A percentile compares a stretch with the other conserved stretches of the same genome.
Conservation (phyloP, 805 yeast species). For the Hagleromyces aurorensis region DNA sequence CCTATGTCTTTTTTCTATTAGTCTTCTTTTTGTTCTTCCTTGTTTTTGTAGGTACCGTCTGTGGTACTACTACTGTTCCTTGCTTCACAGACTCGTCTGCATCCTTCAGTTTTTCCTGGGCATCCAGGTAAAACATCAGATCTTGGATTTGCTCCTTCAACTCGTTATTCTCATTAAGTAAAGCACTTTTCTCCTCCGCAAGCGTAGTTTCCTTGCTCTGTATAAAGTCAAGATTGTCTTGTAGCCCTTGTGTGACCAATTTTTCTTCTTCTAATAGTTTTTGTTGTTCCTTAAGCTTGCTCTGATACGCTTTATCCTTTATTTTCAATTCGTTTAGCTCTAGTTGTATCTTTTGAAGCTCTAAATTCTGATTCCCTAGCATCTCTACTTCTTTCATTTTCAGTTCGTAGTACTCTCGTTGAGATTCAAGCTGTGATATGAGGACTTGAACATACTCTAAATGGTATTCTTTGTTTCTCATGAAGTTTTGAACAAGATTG, state of each 20-base stretch:
- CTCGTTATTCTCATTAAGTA: constrained; percentile 39
- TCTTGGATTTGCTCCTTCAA: constrained; percentile 61
- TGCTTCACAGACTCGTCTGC: constrained; percentile 66
- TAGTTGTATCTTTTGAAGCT: constrained; percentile 12
- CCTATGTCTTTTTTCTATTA: constrained; percentile 3
- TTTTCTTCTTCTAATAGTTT: constrained; percentile 24
- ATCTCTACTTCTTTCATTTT: constrained; percentile 32
- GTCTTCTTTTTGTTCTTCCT: constrained; percentile 16
- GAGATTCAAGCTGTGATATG: constrained; percentile 76
- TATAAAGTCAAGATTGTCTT: constrained; percentile 36
- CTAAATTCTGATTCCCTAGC: constrained; percentile 7
- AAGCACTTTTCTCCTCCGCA: constrained; percentile 24
- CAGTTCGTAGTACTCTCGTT: constrained; percentile 71
- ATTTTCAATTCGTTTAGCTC: constrained; percentile 16
- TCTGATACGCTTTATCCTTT: constrained; percentile 13
- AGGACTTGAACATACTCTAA: constrained; percentile 75
- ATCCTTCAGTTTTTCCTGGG: constrained; percentile 62
- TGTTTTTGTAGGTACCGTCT: constrained; percentile 7
- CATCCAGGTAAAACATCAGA: constrained; percentile 70
- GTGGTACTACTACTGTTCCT: constrained; percentile 50
- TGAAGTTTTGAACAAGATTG: constrained; percentile 14
- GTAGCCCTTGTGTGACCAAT: constrained; percentile 40
- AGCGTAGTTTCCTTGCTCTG: constrained; percentile 35
- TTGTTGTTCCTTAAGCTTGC: constrained; percentile 12
- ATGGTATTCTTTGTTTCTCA: constrained; percentile 50